These are phyloP conservation scores for Amanita rimosa DNA, from an alignment of 768 basidiomycete genomes.

Conservation along the genomic window DNA sequence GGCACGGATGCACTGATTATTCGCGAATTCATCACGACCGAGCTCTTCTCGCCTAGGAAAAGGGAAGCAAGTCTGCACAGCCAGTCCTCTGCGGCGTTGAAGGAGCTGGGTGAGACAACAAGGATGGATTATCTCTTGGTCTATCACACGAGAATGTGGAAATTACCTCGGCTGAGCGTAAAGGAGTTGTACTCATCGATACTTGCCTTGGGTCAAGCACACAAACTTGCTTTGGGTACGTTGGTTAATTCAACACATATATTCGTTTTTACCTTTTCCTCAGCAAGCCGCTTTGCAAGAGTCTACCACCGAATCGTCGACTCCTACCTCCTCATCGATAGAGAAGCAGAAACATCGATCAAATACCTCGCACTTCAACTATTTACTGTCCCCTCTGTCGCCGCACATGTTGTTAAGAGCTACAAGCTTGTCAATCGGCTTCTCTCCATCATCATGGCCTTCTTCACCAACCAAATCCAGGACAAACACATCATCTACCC, in stretches of 20 bases:
- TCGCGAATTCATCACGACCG: slow-evolving; percentile 61
- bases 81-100: slow-evolving; percentile 23
- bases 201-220: slow-evolving; percentile 56
- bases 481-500: slow-evolving; percentile 56
- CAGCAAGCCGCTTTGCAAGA: slow-evolving; percentile 75
- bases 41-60: slow-evolving; percentile 52
- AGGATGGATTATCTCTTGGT: slow-evolving; percentile 68
- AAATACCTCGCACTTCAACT: slow-evolving; percentile 89
- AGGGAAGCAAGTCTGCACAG: slow-evolving; percentile 34
- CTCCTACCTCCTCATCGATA: slow-evolving; percentile 83
- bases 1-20: slow-evolving; percentile 57
- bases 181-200: slow-evolving; percentile 78
- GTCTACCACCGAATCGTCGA: slow-evolving; percentile 85
- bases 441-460: slow-evolving; percentile 75
- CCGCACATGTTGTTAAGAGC: slow-evolving; percentile 63
- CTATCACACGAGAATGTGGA: slow-evolving; percentile 81
- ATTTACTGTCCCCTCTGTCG: slow-evolving; percentile 84
- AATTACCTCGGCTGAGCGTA: slow-evolving; percentile 65
- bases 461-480: slow-evolving; percentile 85
- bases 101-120: slow-evolving; percentile 39
- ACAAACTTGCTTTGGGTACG: slow-evolving; percentile 74
- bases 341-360: slow-evolving; percentile 92
- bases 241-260: slow-evolving; percentile 3
- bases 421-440: slow-evolving; percentile 68
- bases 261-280: not conserved